Base-by-base conservation (phyloP, 805 yeast genomes). In the Candida multigemmis region DNA sequence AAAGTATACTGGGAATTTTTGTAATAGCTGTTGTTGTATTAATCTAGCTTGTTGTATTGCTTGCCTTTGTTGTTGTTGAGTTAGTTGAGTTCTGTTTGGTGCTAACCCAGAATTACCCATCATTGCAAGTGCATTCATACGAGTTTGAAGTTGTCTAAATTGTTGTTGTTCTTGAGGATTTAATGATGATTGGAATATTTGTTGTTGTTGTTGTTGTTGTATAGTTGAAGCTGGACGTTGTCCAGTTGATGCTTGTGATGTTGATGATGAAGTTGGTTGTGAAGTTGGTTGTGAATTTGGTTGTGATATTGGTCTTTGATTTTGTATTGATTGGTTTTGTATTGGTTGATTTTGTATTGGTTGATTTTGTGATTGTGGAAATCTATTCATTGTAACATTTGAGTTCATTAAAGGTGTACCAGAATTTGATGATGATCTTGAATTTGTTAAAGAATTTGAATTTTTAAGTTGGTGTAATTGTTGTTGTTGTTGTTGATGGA, bases 41-140 rank as follows among this genome's bases (percentile, higher is more conserved):
- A 41, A 31, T 29, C 59, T 57, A 10, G 65, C 62, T 35, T 61
- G 67, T 29, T 56, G 63, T 10, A 57, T 34, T 1, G 68, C 67
- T 29, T 58, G 65, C 30, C 58, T 66, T 26, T 60, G 64, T 31
- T 61, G 68, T 25, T 56, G 63, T 4, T 62, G 61, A 4, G 60
- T 56, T 24, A 61, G 49, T 22, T 51, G 51, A 14, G 56, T 48
- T 14, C 65, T 46, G 30, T 54, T 60, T n/a, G 68, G 68, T 2
- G 66, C 59, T 10, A 53, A 38, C 1, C 68, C 68, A 8, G 58
- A 43, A 29, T 57, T 55, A 4, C 66, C 62, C 65, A 61, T 60
- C 29, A 48, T 46, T 3, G 56, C 60, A 25, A 60, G 54, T 2
- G 65, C 52, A 30, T 46, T 53, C 56, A 60, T 56, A 22, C 56